Conservation (phyloP, 2,329 filamentous ascomycete species). For the Beauveria pseudobassiana region DNA sequence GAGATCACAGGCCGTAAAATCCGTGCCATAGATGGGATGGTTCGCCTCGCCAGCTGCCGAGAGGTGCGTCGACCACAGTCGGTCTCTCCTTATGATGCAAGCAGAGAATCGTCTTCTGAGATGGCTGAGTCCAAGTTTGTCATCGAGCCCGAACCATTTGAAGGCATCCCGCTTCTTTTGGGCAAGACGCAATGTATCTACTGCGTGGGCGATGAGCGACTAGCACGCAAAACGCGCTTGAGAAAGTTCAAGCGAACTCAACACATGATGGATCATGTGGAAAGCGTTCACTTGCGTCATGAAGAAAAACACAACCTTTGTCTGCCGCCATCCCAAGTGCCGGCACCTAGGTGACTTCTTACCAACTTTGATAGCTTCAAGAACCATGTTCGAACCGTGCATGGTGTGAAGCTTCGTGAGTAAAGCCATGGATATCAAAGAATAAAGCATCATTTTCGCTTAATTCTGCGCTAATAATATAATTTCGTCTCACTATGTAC, state of each 20-base stretch:
- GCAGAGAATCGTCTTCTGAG: too few species aligned
- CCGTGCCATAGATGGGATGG: constrained; percentile 11
- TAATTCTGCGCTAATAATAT: too few species aligned
- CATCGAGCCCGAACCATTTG: not conserved
- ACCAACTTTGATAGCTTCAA: constrained; percentile 8
- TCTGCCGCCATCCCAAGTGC: constrained; percentile 12
- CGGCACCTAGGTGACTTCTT: constrained; percentile 9
- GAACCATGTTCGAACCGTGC: constrained; percentile 10
- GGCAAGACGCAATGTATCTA: constrained; percentile 12
- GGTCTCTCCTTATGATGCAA: too few species aligned
- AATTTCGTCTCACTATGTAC: too few species aligned
- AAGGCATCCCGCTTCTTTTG: constrained; percentile 10
- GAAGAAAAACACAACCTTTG: not conserved
- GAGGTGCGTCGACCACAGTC: constrained; percentile 8
- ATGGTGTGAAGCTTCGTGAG: constrained; percentile 2
- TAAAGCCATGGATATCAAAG: not conserved
- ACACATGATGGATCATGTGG: constrained; percentile 7
- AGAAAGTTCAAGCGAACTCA: constrained; percentile 9
- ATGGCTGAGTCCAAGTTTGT: too few species aligned
- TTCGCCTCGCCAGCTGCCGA: constrained; percentile 7
- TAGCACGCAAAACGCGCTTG: not conserved
- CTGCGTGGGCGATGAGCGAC: constrained; percentile 10
- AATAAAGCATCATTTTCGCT: too few species aligned
- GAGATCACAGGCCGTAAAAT: constrained; percentile 3
- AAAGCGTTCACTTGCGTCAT: constrained; percentile 11